Percentiles rank a stretch among this genome's conserved stretches.
phyloP scores from a whole-genome alignment of 169 alveolate species.

The Cryptosporidium canis region DNA sequence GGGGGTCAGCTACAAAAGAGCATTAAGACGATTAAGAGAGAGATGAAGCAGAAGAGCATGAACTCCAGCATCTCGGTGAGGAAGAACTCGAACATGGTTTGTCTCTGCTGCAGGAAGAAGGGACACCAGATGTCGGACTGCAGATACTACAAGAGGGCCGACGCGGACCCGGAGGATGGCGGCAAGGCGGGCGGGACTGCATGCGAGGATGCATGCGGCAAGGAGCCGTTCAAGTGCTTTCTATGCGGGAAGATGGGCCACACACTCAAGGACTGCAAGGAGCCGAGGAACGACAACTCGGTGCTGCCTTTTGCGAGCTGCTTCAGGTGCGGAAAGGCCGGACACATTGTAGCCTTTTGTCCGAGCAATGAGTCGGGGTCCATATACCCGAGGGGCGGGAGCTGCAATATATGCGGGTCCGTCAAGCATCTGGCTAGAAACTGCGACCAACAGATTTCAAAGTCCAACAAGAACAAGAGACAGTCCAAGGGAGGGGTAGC shows the following conservation, averaged over 20 bases:
- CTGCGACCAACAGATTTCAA: slow-evolving; percentile 7
- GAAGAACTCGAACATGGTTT: slow-evolving; percentile 42
- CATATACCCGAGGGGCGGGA: slow-evolving; percentile 65
- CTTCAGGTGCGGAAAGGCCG: slow-evolving; percentile 48
- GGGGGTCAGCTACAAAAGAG: slow-evolving; percentile 64
- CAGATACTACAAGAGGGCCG: slow-evolving; percentile 9
- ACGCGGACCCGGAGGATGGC: neutral
- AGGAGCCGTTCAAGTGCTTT: slow-evolving; percentile 18
- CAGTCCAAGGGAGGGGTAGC: neutral
- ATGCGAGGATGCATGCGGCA: neutral
- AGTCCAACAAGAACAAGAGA: neutral
- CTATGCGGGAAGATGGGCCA: slow-evolving; percentile 60
- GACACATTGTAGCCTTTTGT: slow-evolving; percentile 70
- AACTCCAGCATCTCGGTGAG: slow-evolving; percentile 5
- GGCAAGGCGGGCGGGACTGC: neutral
- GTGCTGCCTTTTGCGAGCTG: slow-evolving; percentile 67
- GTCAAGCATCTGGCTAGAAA: slow-evolving; percentile 56
- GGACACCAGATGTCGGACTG: slow-evolving; percentile 67
- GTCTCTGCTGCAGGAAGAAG: slow-evolving; percentile 63
- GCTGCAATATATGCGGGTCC: slow-evolving; percentile 64
- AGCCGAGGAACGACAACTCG: slow-evolving; percentile 44
- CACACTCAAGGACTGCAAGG: slow-evolving; percentile 59
- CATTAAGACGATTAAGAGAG: slow-evolving; percentile 45
- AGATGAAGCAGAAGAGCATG: slow-evolving; percentile 37
- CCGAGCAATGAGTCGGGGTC: slow-evolving; percentile 42